Evolutionary conservation across 257 asterid species (phyloP).

Genomic region (Forsythia suspensa): DNA sequence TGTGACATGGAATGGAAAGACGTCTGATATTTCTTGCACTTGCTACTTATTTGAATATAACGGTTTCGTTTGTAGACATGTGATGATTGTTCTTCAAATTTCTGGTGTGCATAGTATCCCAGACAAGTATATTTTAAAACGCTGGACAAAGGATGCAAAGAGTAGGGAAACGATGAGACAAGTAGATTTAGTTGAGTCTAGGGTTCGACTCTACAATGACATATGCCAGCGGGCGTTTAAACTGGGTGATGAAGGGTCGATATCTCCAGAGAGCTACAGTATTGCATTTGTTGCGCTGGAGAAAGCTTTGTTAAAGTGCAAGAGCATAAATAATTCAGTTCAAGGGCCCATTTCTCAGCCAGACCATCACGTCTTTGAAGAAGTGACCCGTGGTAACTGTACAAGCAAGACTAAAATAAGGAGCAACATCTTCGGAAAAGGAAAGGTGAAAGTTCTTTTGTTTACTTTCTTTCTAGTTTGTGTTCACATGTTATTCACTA

Average conservation of each 20-base stretch:
- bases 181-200: slow-evolving; percentile 23
- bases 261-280: slow-evolving; percentile 39
- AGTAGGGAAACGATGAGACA: slow-evolving; percentile 25
- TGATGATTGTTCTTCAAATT: slow-evolving; percentile 59
- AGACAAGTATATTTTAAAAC: slow-evolving; percentile 41
- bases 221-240: slow-evolving; percentile 32
- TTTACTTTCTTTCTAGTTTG: neutral
- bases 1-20: slow-evolving; percentile 45
- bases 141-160: slow-evolving; percentile 54
- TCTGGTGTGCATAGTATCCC: slow-evolving; percentile 50
- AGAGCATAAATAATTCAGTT: slow-evolving; percentile 24
- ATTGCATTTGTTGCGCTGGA: slow-evolving; percentile 32
- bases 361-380: slow-evolving; percentile 36
- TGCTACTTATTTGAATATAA: slow-evolving; percentile 49
- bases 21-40: slow-evolving; percentile 41
- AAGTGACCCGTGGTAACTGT: slow-evolving; percentile 17
- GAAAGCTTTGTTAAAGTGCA: slow-evolving; percentile 40
- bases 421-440: slow-evolving; percentile 25
- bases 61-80: slow-evolving; percentile 53
- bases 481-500: slow-evolving; percentile 3
- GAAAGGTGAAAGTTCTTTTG: slow-evolving; percentile 20
- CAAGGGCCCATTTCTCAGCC: slow-evolving; percentile 25
- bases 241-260: slow-evolving; percentile 46
- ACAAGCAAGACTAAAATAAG: slow-evolving; percentile 18
- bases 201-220: slow-evolving; percentile 31